These are phyloP conservation scores for Fusarium sp. DNA, from an alignment of 2,329 filamentous ascomycete genomes.

Conservation along the genomic window DNA sequence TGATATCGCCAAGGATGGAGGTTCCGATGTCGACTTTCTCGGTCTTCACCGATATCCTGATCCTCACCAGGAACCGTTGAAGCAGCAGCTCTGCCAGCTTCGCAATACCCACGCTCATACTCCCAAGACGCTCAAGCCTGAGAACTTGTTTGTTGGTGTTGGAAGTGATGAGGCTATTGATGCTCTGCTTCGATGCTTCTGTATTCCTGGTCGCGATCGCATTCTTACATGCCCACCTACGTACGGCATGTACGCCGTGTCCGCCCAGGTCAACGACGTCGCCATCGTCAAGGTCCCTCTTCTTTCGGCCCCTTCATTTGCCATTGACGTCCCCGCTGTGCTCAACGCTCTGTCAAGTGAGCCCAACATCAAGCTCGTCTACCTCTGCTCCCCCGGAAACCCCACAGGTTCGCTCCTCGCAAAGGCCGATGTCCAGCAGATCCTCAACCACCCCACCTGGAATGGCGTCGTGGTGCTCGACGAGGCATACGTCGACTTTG, in stretches of 20 bases:
- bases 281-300: constrained; percentile 88
- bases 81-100: constrained; percentile 86
- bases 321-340: constrained; percentile 78
- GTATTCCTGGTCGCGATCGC: constrained; percentile 85
- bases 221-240: constrained; percentile 96
- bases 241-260: constrained; percentile 98
- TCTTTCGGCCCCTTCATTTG: constrained; percentile 77
- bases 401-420: constrained; percentile 84
- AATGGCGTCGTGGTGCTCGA: constrained; percentile 95
- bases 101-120: constrained; percentile 90
- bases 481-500: constrained; percentile 97
- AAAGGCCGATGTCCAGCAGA: constrained; percentile 77
- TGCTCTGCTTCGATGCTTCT: constrained; percentile 92
- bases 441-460: constrained; percentile 91
- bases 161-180: constrained; percentile 98
- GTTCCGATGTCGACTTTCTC: constrained; percentile 74
- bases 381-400: constrained; percentile 95
- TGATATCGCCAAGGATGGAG: constrained; percentile 49
- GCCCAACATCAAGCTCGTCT: constrained; percentile 83
- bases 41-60: constrained; percentile 95
- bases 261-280: constrained; percentile 93
- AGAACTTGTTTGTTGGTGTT: constrained; percentile 93
- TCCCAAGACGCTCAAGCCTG: constrained; percentile 76
- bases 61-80: constrained; percentile 90
- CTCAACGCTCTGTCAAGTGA: constrained; percentile 69